Percentiles rank a stretch among this genome's conserved stretches.
Evolutionary conservation across 2,329 filamentous ascomycete species (phyloP).

Genomic region (Paecilomyces dactylethromorphus): DNA sequence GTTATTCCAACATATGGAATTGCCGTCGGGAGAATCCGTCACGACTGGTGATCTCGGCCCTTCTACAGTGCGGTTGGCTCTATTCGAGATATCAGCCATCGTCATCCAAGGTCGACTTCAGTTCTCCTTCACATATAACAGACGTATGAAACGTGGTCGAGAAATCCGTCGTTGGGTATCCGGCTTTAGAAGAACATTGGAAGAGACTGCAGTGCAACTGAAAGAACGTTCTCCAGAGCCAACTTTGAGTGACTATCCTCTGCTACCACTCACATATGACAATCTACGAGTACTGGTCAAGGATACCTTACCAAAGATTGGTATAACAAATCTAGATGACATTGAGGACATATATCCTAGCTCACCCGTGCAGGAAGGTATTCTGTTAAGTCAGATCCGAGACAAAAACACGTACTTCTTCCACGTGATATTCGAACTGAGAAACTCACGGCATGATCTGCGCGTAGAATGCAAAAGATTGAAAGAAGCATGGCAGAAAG

Average conservation of each 20-base stretch:
- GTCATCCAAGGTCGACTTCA: constrained; percentile 41
- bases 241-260: constrained; percentile 38
- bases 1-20: constrained; percentile 36
- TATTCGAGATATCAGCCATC: constrained; percentile 47
- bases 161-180: constrained; percentile 39
- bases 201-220: constrained; percentile 19
- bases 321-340: constrained; percentile 21
- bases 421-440: constrained; percentile 28
- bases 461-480: constrained; percentile 19
- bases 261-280: constrained; percentile 37
- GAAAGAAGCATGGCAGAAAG: constrained; percentile 24
- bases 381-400: constrained; percentile 30
- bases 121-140: constrained; percentile 45
- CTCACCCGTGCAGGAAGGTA: constrained; percentile 31
- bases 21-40: constrained; percentile 22
- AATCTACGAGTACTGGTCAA: constrained; percentile 29
- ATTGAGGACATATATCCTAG: constrained; percentile 31
- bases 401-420: constrained; percentile 30
- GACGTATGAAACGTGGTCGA: constrained; percentile 38
- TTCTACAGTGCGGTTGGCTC: constrained; percentile 38
- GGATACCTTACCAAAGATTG: constrained; percentile 27
- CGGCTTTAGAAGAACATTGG: constrained; percentile 31
- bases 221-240: constrained; percentile 20
- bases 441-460: constrained; percentile 9
- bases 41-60: constrained; percentile 39